Base-by-base conservation (phyloP, 495 filamentous ascomycete genomes). In the Glutinoglossum americanum region DNA sequence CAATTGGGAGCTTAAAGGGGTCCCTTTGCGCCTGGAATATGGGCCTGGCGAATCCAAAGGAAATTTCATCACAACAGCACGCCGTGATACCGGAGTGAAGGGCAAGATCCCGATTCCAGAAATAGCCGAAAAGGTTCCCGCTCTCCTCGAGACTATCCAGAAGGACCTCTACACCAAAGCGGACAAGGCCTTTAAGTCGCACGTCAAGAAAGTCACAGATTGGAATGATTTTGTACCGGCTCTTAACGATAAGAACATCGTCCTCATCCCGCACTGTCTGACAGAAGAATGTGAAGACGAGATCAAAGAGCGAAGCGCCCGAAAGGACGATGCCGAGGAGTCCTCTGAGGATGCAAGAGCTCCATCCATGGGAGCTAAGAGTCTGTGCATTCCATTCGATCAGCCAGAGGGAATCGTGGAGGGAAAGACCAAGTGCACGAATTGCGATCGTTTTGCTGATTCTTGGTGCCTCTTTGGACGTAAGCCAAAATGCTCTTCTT, bases 291-390 rank as follows among this genome's bases (percentile, higher is more conserved):
- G 90, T 69, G 90, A 96, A 73, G 89, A 96, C 64, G 74, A 83
- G 68, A 85, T 98, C 73, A 98, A 98, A 75, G 87, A 93, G 48
- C 69, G 82, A 67, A 92, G 85, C 61, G 83, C 81, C 25, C 78
- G 84, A 55, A 84, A 79, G 65, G 74, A 74, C 15, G 73, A 77
- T 19, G 73, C 76, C 41, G 83, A 81, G 54, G 76, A 72, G 37
- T 57, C 60, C 26, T 78, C 86, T 13, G 80, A 87, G 61, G 86
- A 89, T 64, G 75, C 84, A 62, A 82, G 80, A 64, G 85, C 84
- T 21, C 92, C 93, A 51, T 83, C 80, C 61, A 97, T 97, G 93
- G 92, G 92, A 60, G 93, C 92, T 64, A 98, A 98, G 80, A 85
- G 80, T 60, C 75, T 98, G 64, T 98, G 92, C 69, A 96, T 98